These are phyloP conservation scores for Suillus subluteus DNA, from an alignment of 768 basidiomycete species.

Conservation along the genomic window DNA sequence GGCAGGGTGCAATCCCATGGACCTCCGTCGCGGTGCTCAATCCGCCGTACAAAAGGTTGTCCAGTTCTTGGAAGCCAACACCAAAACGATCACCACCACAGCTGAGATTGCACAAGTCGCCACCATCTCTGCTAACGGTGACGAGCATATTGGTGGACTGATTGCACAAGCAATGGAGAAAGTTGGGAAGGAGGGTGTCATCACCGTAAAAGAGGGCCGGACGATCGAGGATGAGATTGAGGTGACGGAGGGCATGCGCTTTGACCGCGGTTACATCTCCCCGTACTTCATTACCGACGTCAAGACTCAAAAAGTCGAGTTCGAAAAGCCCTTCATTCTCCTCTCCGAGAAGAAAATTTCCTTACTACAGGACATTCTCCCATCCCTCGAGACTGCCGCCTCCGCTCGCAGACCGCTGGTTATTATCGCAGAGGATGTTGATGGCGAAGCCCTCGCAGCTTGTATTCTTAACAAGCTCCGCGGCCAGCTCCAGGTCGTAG, in stretches of 20 bases:
- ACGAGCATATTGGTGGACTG: constrained; percentile 88
- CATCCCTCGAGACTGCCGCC: constrained; percentile 81
- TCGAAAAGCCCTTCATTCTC: constrained; percentile 94
- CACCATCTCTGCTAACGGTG: constrained; percentile 86
- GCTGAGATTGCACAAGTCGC: constrained; percentile 99
- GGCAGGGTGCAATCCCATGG: constrained; percentile 99
- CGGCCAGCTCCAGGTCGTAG: constrained; percentile 91
- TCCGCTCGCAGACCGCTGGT: constrained; percentile 88
- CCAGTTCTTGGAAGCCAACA: constrained; percentile 83
- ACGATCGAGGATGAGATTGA: constrained; percentile 99
- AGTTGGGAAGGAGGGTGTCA: constrained; percentile 99
- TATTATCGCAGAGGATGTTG: constrained; percentile 97
- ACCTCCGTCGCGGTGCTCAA: constrained; percentile 97
- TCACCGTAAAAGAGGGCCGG: constrained; percentile 98
- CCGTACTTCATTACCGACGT: constrained; percentile 99
- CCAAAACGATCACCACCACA: constrained; percentile 94
- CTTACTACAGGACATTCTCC: constrained; percentile 91
- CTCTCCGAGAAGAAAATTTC: constrained; percentile 99
- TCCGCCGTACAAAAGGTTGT: constrained; percentile 96
- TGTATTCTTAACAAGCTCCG: constrained; percentile 99
- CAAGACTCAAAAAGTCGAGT: constrained; percentile 94
- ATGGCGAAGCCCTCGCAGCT: constrained; percentile 96
- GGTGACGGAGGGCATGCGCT: constrained; percentile 99
- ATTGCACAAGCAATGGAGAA: constrained; percentile 99
- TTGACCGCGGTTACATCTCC: constrained; percentile 98